Conservation (phyloP, 1,284 basidiomycete species). For the Rhodotorula sp. region DNA sequence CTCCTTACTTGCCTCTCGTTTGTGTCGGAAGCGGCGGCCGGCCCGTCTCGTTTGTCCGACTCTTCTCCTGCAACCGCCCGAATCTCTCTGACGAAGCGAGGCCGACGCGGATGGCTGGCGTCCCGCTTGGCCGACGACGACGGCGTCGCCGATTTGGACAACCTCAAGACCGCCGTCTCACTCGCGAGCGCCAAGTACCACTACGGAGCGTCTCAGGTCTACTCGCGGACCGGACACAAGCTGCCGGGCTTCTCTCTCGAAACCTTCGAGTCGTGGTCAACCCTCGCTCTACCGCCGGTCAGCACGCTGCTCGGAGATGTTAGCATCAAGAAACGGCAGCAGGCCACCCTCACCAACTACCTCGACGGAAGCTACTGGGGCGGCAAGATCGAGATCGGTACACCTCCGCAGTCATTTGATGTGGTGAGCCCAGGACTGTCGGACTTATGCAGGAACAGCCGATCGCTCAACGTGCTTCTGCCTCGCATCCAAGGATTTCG, state of each 20-base stretch:
- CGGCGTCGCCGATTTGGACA: slow-evolving; percentile 9
- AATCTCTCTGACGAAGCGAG: slow-evolving; percentile 1
- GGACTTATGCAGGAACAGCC: no score
- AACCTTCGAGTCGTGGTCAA: slow-evolving; percentile 7
- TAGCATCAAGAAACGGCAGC: slow-evolving; percentile 4
- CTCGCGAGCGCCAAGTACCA: not conserved
- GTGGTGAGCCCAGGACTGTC: not conserved
- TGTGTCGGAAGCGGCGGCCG: not conserved
- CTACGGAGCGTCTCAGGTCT: not conserved
- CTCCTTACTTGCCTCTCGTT: not conserved
- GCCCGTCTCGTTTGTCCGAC: not conserved
- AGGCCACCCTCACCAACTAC: slow-evolving; percentile 6
- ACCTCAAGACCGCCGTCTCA: not conserved
- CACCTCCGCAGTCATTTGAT: slow-evolving; percentile 36
- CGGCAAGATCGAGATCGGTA: slow-evolving; percentile 41
- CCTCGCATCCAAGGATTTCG: slow-evolving; percentile 14
- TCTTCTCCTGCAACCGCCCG: not conserved
- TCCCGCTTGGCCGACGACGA: not conserved
- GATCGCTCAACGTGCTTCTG: no score
- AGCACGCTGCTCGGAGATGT: not conserved
- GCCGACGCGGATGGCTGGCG: not conserved
- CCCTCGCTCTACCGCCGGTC: not conserved
- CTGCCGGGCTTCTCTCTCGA: slow-evolving; percentile 6
- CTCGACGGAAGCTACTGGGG: slow-evolving; percentile 39
- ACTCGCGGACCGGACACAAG: slow-evolving; percentile 1